Evolutionary conservation across 352 stramenopile species (phyloP).

Genomic region (Phytopythium aichiense): DNA sequence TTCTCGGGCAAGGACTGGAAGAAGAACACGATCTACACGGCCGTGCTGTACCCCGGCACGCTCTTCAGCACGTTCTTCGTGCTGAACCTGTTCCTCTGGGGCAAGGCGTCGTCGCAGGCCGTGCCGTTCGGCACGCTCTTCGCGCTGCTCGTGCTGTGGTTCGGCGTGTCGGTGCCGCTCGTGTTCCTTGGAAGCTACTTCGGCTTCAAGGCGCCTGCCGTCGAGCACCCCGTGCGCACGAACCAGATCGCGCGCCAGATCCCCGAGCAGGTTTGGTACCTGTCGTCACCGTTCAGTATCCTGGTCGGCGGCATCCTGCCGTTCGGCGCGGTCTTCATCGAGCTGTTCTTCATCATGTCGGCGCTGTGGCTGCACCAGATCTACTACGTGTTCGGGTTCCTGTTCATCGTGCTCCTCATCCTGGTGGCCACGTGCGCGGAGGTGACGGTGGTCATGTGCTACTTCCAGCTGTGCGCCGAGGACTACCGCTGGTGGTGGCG

Average conservation of each 20-base stretch:
- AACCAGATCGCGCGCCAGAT: conserved; percentile 91
- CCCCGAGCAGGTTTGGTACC: conserved; percentile 95
- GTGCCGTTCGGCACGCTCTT: conserved; percentile 97
- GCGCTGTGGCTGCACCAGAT: conserved; percentile 99
- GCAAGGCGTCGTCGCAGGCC: conserved; percentile 79
- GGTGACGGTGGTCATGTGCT: conserved; percentile 99
- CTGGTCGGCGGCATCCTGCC: conserved; percentile 97
- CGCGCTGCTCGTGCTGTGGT: conserved; percentile 96
- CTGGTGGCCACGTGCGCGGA: conserved; percentile 97
- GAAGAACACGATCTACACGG: conserved; percentile 94
- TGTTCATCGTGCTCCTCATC: conserved; percentile 98
- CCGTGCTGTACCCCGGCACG: conserved; percentile 91
- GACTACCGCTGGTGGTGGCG: conserved; percentile 99
- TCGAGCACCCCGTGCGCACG: conserved; percentile 88
- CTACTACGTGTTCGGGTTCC: conserved; percentile 99
- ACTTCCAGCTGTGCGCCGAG: conserved; percentile 99
- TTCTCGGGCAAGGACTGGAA: conserved; percentile 98
- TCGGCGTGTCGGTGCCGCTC: conserved; percentile 96
- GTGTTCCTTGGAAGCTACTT: conserved; percentile 98
- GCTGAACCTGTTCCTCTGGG: conserved; percentile 95
- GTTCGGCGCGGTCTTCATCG: conserved; percentile 99
- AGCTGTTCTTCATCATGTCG: conserved; percentile 99
- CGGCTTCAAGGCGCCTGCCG: conserved; percentile 86
- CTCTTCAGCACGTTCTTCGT: conserved; percentile 95
- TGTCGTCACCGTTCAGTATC: conserved; percentile 92